Conservation (phyloP, 2,329 filamentous ascomycete genomes). For the Cercospora zeina region DNA sequence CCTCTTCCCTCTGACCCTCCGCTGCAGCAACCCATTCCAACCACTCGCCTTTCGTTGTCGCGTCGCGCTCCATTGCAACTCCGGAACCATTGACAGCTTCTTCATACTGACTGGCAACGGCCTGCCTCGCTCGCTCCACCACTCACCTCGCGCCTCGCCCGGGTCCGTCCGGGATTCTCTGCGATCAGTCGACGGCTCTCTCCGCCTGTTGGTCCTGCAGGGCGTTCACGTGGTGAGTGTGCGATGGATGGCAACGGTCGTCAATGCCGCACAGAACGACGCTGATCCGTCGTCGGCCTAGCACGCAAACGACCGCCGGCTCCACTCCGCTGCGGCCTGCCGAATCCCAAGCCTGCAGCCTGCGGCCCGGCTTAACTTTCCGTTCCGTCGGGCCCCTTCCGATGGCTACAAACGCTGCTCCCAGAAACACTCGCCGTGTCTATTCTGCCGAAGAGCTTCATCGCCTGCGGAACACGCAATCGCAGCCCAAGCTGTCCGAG, state of each 20-base stretch:
- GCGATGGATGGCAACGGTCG: not conserved
- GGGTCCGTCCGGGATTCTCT: not conserved
- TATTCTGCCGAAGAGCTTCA: slow-evolving; percentile 44
- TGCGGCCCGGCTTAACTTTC: slow-evolving; percentile 8
- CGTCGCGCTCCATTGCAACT: slow-evolving; percentile 33
- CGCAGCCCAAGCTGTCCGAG: slow-evolving; percentile 40
- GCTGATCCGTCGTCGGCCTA: slow-evolving; percentile 3
- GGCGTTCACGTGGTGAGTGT: not conserved
- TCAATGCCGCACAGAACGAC: not conserved
- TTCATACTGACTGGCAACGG: slow-evolving; percentile 33
- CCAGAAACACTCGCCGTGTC: slow-evolving; percentile 38
- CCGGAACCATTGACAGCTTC: slow-evolving; percentile 39
- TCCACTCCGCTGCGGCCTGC: slow-evolving; percentile 16
- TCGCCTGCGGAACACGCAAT: slow-evolving; percentile 39
- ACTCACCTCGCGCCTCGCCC: not conserved
- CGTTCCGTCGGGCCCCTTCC: slow-evolving; percentile 4
- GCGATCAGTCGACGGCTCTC: not conserved
- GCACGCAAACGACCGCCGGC: slow-evolving; percentile 8
- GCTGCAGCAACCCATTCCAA: slow-evolving; percentile 27
- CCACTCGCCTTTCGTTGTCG: slow-evolving; percentile 29
- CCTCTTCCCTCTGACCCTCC: slow-evolving; percentile 5
- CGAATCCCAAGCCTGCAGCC: slow-evolving; percentile 4
- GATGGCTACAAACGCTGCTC: slow-evolving; percentile 21
- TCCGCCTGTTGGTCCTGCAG: not conserved
- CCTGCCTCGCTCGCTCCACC: slow-evolving; percentile 21